Evolutionary conservation across 768 basidiomycete species (phyloP), one percentile per base, ranked within the genome.

Genomic region (Neoboletus brunneissimus): DNA sequence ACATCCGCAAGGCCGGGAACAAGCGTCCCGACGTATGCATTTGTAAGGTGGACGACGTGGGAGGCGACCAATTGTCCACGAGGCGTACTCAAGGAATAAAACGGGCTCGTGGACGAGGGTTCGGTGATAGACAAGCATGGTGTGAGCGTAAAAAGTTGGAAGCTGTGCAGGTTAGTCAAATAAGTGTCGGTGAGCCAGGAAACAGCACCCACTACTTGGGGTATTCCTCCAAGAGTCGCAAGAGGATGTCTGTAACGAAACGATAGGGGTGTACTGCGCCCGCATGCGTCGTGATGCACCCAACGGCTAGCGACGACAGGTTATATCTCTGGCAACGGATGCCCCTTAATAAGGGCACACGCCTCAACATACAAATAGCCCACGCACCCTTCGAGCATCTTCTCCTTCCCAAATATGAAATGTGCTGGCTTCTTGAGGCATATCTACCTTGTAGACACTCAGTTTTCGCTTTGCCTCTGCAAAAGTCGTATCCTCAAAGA

Each of bases 261-360:
- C 85, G 82, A 66, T 90, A 90, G 0, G 88, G 85, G 56, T 89
- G 86, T 29, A 86, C 70, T 0, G 88, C 83, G 1, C 85, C 87
- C 2, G 82, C 88, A 0, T 69, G 69, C 25, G 79, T 81, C 13
- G 73, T 66, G 42, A 89, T 75, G 55, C 79, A 81, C 0, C 86
- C 88, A 1, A 75, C 66, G 2, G 75, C 75, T 0, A 73, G 63
- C 4, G 70, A 64, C 0, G 81, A 75, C 5, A 89, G 69, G 61
- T 79, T 76, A 29, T 81, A 76, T 54, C 70, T 74, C 87, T 89
- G 31, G 55, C 9, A 25, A 37, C n/a, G 16, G 45, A 13, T 16
- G 18, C 43, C 5, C 7, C 62, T 43, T 45, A 31, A 25, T 37
- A 27, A 22, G 22, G 11, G 23, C 32, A 40, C 31, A 41, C 35